Base-by-base conservation (phyloP, 2,329 filamentous ascomycete species). In the Cucurbitaria berberidis region DNA sequence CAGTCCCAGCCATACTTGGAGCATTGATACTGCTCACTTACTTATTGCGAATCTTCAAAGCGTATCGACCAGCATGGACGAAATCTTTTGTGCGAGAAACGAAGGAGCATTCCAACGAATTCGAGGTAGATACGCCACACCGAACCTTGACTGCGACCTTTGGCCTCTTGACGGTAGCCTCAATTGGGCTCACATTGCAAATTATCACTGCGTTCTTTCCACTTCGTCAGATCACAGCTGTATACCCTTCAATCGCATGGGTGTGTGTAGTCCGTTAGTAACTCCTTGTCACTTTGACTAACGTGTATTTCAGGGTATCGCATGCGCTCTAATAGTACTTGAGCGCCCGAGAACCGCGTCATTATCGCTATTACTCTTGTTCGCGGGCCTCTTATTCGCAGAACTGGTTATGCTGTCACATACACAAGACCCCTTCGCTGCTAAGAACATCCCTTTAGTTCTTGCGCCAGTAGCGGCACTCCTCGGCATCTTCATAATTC, bases 401-500 rank as follows among this genome's bases (percentile, higher is more conserved):
- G 57, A 74, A 8, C 55, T 75, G 2, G 59, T 75, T 21, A 62
- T 74, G 10, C 49, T 74, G 3, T 70, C 70, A 21, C 59, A 64
- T 38, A 58, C 38, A 27, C 50, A 51, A 27, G 43, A 26, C n/a
- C 42, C 40, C 3, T 50, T 66, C 30, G 35, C 73, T 5, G 60
- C 73, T 11, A 67, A 78, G 13, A 70, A 76, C 16, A 59, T 70
- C 36, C 66, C 72, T 2, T 57, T 66, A 13, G 36, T 68, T 61
- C 69, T 62, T 60, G 74, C 52, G 55, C 49, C 82, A 4, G 59
- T 73, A 9, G 64, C 80, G 15, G 77, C 83, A 0, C 58, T 83
- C 5, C 57, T 74, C 5, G 81, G 81, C 1, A 76, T 87, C 6
- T 35, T 80, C 2, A 60, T 84, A 13, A 82, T 90, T 43, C 68